Conservation (phyloP, 139 green algal genomes). For the Auxenochlorella pyrenoidosa region DNA sequence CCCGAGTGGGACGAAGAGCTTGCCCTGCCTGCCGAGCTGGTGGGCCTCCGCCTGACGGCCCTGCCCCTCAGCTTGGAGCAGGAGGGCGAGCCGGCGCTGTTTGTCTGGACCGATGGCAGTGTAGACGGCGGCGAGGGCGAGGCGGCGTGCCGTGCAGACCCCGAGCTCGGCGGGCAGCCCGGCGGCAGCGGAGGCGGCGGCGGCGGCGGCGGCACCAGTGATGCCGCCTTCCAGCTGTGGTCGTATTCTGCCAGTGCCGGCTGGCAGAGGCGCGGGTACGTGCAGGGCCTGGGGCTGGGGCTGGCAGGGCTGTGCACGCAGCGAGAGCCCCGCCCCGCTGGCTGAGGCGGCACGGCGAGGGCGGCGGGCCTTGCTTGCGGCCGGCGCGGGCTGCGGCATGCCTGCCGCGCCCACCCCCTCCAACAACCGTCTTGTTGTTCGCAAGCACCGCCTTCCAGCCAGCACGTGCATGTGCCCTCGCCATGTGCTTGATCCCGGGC, state of each 20-base stretch:
- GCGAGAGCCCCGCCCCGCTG: not conserved
- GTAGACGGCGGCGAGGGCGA: not conserved
- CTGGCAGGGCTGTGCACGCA: not conserved
- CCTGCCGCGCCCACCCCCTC: not conserved
- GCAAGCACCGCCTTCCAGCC: not conserved
- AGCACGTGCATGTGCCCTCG: not conserved
- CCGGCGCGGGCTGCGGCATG: not conserved
- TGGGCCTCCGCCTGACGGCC: not conserved
- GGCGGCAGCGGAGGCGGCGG: not conserved
- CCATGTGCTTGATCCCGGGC: not conserved
- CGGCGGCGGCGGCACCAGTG: too few species aligned
- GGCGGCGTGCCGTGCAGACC: not conserved
- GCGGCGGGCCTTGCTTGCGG: not conserved
- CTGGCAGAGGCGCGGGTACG: constrained; percentile 13
- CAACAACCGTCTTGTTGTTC: not conserved
- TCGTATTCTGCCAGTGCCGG: not conserved
- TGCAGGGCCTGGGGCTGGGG: too few species aligned
- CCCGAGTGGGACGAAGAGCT: constrained; percentile 18
- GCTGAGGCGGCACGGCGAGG: not conserved
- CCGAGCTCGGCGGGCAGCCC: not conserved
- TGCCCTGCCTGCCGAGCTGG: not conserved
- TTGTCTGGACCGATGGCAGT: not conserved
- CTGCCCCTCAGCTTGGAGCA: not conserved
- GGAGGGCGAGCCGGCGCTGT: not conserved
- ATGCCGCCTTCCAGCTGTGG: not conserved